phyloP scores from a whole-genome alignment of 1,139 yeast species.

The Groenewaldozyma sp. region DNA sequence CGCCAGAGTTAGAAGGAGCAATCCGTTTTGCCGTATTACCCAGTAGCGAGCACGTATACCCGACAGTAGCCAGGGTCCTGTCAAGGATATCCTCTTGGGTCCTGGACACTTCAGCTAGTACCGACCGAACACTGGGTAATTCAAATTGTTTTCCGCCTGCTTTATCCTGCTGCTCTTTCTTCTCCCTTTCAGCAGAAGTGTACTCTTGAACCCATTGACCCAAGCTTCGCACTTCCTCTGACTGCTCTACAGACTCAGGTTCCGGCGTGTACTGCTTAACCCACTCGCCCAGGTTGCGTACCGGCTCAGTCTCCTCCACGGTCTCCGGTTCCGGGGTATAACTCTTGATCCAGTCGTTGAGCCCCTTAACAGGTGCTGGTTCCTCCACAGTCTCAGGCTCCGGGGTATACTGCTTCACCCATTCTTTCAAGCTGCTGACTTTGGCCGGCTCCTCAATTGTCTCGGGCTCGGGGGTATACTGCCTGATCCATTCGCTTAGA shows the following conservation, averaged over 20 bases:
- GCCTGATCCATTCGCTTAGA: background rate
- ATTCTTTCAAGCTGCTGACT: background rate
- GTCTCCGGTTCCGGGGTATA: background rate
- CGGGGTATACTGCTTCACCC: constrained; percentile 1
- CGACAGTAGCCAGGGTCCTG: constrained; percentile 20
- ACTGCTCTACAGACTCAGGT: background rate
- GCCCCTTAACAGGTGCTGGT: background rate
- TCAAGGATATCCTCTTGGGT: constrained; percentile 13
- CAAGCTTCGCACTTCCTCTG: background rate
- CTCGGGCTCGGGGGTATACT: constrained; percentile 1
- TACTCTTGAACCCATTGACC: background rate
- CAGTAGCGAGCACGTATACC: constrained; percentile 22
- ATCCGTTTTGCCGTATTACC: constrained; percentile 20
- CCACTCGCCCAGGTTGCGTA: background rate
- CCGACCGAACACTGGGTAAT: background rate
- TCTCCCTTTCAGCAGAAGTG: too few species aligned
- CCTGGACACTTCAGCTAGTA: background rate
- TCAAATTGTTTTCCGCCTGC: too few species aligned
- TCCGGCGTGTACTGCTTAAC: background rate
- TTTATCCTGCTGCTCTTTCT: background rate
- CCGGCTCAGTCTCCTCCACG: background rate
- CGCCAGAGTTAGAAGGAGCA: too few species aligned
- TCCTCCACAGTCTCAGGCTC: background rate
- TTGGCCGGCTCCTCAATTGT: background rate
- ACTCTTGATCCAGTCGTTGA: background rate